Base-by-base conservation (phyloP, 2,329 filamentous ascomycete genomes). In the Sphaerulina vaccinii region DNA sequence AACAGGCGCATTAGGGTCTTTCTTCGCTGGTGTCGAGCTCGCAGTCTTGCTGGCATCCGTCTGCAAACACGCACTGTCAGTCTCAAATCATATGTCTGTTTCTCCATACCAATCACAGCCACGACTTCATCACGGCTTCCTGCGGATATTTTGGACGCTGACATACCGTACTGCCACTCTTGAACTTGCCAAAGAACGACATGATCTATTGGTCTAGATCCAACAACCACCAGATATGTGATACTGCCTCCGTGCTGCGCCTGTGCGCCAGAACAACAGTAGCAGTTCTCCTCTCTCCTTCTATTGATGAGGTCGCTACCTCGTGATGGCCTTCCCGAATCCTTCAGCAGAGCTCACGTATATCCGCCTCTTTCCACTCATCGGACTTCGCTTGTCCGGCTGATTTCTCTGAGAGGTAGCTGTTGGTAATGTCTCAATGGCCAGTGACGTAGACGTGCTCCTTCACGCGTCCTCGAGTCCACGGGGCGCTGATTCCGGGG, bases 1-100 rank as follows among this genome's bases (percentile, higher is more conserved):
- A 59, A 77, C 74, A 27, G 76, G 77, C 60, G 77, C 75, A 67
- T 80, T 77, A 53, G 75, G 72, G 61, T 85, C 82, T 65, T 82
- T 84, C 72, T 84, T 85, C 51, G 75, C 66, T 32, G 79, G 73
- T 37, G 73, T 67, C 56, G 70, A 68, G 60, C 70, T 71, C 51
- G 72, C 66, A 36, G 73, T 69, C 63, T 77, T 74, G 63, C 70
- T 75, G 54, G 73, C 68, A 49, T 77, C 71, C 61, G 71, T 73
- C 77, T 81, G 63, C 37, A 49, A 33, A 49, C 24, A 43, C 52
- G 52, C 43, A 40, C 45, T 54, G 58, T 59, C 54, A 57, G 54
- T 53, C 46, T 42, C 51, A 44, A 38, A 36, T 38, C 47, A 37
- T 49, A 36, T 42, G 32, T 35, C 27, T 41, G 41, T 42, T 38